phyloP scores from a whole-genome alignment of 495 filamentous ascomycete species.

The Cercophora sp. region DNA sequence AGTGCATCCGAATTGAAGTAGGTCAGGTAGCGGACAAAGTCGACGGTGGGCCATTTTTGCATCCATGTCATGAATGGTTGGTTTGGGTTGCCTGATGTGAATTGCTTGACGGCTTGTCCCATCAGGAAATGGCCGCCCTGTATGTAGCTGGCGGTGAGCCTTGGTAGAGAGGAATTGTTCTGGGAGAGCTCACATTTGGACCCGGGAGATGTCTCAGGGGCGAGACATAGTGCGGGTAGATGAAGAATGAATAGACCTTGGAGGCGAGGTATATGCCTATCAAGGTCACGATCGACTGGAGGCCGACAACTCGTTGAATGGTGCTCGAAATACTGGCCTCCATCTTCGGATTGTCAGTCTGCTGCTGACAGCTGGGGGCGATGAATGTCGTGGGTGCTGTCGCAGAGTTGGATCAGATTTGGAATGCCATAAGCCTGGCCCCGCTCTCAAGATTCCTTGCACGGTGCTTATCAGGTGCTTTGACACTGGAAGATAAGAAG shows the following conservation, averaged over 20 bases:
- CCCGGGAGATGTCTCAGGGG: background rate
- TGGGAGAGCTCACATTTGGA: too few species aligned
- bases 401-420: too few species aligned
- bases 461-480: too few species aligned
- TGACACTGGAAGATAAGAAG: too few species aligned
- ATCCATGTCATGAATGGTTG: constrained; percentile 2
- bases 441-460: too few species aligned
- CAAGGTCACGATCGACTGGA: background rate
- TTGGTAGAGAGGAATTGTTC: too few species aligned
- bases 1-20: background rate
- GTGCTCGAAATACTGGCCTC: background rate
- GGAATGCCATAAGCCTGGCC: too few species aligned
- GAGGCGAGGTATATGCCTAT: background rate
- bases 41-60: background rate
- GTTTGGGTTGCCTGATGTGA: background rate
- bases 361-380: background rate
- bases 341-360: background rate
- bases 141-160: too few species aligned
- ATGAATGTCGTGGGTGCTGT: too few species aligned
- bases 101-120: background rate
- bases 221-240: background rate
- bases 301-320: background rate
- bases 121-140: background rate
- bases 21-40: constrained; percentile 1
- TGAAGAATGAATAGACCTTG: background rate